Evolutionary conservation across 148 eudicot species (phyloP).

Genomic region (Spergularia marina): DNA sequence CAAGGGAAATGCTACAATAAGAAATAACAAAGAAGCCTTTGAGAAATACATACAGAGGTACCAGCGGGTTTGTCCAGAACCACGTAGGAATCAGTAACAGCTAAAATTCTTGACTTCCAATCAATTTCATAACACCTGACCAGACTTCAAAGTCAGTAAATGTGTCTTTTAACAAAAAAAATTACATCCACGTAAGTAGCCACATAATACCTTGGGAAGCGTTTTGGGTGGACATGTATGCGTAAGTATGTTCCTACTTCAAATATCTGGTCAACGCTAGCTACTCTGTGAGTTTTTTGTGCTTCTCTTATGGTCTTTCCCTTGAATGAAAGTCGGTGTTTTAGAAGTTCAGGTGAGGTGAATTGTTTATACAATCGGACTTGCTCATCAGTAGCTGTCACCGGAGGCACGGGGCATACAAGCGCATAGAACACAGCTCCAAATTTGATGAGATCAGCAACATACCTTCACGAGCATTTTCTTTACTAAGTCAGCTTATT

Average conservation of each 20-base stretch:
- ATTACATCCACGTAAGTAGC: neutral
- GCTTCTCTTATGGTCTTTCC: slow-evolving; percentile 94
- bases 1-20: neutral
- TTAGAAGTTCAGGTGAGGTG: slow-evolving; percentile 70
- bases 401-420: slow-evolving; percentile 83
- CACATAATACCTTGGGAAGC: slow-evolving; percentile 71
- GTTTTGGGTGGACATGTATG: slow-evolving; percentile 93
- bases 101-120: slow-evolving; percentile 85
- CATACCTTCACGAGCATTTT: slow-evolving; percentile 52
- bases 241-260: slow-evolving; percentile 94
- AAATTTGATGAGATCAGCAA: slow-evolving; percentile 86
- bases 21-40: neutral
- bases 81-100: slow-evolving; percentile 77
- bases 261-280: slow-evolving; percentile 56
- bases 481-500: slow-evolving; percentile 8
- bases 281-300: slow-evolving; percentile 69
- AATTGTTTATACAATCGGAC: slow-evolving; percentile 50
- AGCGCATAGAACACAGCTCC: slow-evolving; percentile 94
- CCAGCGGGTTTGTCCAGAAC: slow-evolving; percentile 97
- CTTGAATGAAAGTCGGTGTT: slow-evolving; percentile 61
- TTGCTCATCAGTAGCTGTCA: slow-evolving; percentile 81
- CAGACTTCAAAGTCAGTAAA: slow-evolving; percentile 20
- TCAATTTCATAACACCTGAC: slow-evolving; percentile 95
- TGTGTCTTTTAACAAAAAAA: slow-evolving; percentile 1
- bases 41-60: slow-evolving; percentile 70